These are phyloP conservation scores for Boletus pseudopeckii DNA, from an alignment of 768 basidiomycete genomes.

Conservation along the genomic window DNA sequence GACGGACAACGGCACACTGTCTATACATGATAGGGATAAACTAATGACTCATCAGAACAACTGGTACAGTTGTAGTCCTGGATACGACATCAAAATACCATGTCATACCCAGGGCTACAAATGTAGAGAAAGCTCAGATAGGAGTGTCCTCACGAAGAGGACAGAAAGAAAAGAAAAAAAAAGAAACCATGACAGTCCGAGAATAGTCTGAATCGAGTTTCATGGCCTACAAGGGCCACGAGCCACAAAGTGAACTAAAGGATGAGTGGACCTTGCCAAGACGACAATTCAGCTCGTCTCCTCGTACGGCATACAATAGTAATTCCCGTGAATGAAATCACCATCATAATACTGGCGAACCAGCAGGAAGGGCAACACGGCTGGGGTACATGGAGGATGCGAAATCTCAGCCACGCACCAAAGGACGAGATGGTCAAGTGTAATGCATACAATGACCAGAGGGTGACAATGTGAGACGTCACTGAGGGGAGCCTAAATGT, in stretches of 20 bases:
- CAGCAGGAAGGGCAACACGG: constrained; percentile 5
- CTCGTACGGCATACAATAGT: constrained; percentile 14
- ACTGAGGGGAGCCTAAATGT: background rate
- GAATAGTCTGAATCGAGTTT: constrained; percentile 39
- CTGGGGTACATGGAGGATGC: background rate
- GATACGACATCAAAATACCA: background rate
- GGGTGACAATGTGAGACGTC: too few relatives aligned
- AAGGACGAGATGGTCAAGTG: background rate
- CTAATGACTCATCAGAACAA: background rate
- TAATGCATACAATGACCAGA: too few relatives aligned
- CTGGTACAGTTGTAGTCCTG: background rate
- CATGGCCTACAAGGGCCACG: constrained; percentile 9
- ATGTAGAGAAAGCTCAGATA: background rate
- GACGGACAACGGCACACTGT: background rate
- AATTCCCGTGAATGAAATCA: background rate
- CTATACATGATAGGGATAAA: too few relatives aligned
- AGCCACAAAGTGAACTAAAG: constrained; percentile 32
- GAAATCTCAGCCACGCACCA: background rate
- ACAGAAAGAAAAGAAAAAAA: background rate
- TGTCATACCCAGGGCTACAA: constrained; percentile 1
- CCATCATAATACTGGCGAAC: constrained; percentile 6
- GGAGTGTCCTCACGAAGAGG: constrained; percentile 16
- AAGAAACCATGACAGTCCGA: constrained; percentile 21
- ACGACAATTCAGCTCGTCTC: constrained; percentile 5
- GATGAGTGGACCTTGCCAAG: background rate